Conservation (phyloP, 1,284 basidiomycete genomes). For the Ganoderma lingzhi region DNA sequence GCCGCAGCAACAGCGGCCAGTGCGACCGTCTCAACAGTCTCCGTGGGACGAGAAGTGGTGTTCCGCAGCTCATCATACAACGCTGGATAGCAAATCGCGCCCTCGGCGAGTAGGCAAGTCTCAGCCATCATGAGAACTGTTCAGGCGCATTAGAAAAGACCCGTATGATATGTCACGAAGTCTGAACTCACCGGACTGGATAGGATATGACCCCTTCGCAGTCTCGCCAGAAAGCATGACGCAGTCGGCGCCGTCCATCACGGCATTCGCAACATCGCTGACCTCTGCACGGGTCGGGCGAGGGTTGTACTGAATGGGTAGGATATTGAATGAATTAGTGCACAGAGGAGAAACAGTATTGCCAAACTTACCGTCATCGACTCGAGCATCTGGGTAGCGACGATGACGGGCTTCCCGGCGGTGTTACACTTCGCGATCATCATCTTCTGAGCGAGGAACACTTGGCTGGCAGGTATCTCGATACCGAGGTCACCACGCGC, state of each 20-base stretch:
- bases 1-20: constrained; percentile 94
- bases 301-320: constrained; percentile 82
- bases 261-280: constrained; percentile 97
- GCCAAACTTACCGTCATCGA: constrained; percentile 85
- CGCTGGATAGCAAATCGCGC: constrained; percentile 92
- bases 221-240: constrained; percentile 99
- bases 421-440: constrained; percentile 99
- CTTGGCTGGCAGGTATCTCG: constrained; percentile 97
- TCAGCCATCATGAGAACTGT: constrained; percentile 98
- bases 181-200: constrained; percentile 80
- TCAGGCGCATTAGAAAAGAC: constrained; percentile 25
- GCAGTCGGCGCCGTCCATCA: constrained; percentile 96
- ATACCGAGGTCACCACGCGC: constrained; percentile 98
- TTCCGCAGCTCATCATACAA: constrained; percentile 89
- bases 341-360: not conserved
- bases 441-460: constrained; percentile 99
- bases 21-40: constrained; percentile 93
- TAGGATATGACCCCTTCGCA: constrained; percentile 94
- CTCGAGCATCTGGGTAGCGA: constrained; percentile 99
- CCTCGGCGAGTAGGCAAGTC: constrained; percentile 94
- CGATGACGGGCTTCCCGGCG: constrained; percentile 96
- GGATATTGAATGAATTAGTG: constrained; percentile 8
- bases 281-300: constrained; percentile 96
- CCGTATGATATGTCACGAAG: not conserved
- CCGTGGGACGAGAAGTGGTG: constrained; percentile 85